Conservation (phyloP, 2,329 filamentous ascomycete genomes). For the Colletotrichum truncatum region DNA sequence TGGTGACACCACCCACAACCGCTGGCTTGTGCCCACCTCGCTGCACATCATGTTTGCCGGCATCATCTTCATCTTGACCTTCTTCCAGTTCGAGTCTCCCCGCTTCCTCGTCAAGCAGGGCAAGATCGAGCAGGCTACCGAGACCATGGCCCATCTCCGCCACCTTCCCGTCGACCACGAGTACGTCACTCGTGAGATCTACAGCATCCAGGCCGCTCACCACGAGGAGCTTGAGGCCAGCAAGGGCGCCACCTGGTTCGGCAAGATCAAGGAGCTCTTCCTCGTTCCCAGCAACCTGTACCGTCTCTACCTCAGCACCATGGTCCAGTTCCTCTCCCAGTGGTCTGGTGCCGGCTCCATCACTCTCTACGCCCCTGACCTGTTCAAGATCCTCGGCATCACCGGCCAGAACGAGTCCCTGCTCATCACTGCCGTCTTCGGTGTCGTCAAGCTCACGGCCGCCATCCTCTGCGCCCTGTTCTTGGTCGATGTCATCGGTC, state of each 20-base stretch:
- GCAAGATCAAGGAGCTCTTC: conserved; percentile 75
- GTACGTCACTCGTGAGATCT: conserved; percentile 70
- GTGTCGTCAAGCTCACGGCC: conserved; percentile 76
- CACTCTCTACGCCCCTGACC: conserved; percentile 79
- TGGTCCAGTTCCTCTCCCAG: conserved; percentile 77
- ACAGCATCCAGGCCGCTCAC: conserved; percentile 71
- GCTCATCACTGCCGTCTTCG: conserved; percentile 79
- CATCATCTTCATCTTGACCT: conserved; percentile 75
- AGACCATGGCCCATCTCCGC: conserved; percentile 66
- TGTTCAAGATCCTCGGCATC: conserved; percentile 78
- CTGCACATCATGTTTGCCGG: conserved; percentile 82
- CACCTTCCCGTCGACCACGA: conserved; percentile 66
- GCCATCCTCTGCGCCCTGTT: conserved; percentile 78
- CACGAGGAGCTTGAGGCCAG: conserved; percentile 78
- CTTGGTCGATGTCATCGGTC: conserved; percentile 81
- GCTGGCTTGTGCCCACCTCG: conserved; percentile 75
- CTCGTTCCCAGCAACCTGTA: conserved; percentile 75
- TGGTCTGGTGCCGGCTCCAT: conserved; percentile 80
- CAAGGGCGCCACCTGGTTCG: conserved; percentile 69
- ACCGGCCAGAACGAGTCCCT: conserved; percentile 74
- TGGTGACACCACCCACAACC: conserved; percentile 52
- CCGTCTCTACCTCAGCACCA: conserved; percentile 73
- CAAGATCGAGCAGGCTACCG: conserved; percentile 65
- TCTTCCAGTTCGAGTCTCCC: conserved; percentile 75
- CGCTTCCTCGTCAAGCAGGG: conserved; percentile 75